Percentiles rank a stretch among this genome's conserved stretches.
phyloP scores from a whole-genome alignment of 805 yeast genomes.

The Maudiozyma bulderi region DNA sequence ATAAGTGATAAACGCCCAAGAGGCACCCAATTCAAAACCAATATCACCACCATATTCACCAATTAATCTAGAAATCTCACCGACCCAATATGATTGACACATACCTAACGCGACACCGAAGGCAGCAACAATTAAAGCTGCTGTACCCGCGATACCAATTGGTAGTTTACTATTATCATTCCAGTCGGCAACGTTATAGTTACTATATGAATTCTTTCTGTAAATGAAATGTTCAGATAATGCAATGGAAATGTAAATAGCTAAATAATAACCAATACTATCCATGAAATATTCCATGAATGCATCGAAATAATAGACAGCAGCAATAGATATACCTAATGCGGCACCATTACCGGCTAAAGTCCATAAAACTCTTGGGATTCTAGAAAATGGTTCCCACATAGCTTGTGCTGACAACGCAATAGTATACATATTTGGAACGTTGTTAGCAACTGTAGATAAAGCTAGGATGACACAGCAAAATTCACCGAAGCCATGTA shows the following conservation, averaged over 20 bases:
- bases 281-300: conserved; percentile 86
- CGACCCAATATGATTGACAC: conserved; percentile 77
- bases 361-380: conserved; percentile 84
- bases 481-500: conserved; percentile 85
- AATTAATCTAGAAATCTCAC: conserved; percentile 53
- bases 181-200: conserved; percentile 57
- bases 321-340: conserved; percentile 84
- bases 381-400: conserved; percentile 60
- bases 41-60: conserved; percentile 74
- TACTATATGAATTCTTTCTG: conserved; percentile 48
- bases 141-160: conserved; percentile 65
- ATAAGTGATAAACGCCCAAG: conserved; percentile 56
- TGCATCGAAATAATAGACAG: conserved; percentile 58
- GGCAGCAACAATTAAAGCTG: conserved; percentile 73
- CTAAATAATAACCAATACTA: conserved; percentile 82
- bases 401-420: conserved; percentile 79
- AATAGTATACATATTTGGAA: conserved; percentile 90
- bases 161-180: conserved; percentile 52
- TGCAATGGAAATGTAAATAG: conserved; percentile 68
- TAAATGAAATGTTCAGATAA: conserved; percentile 78
- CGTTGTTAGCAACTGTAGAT: conserved; percentile 83
- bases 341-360: conserved; percentile 62
- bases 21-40: conserved; percentile 70
- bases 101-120: conserved; percentile 84
- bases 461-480: conserved; percentile 76